A percentile compares a stretch with the other conserved stretches of the same genome.
Conservation (phyloP, 345 rosid species). For the Citrus mangshanensis region DNA sequence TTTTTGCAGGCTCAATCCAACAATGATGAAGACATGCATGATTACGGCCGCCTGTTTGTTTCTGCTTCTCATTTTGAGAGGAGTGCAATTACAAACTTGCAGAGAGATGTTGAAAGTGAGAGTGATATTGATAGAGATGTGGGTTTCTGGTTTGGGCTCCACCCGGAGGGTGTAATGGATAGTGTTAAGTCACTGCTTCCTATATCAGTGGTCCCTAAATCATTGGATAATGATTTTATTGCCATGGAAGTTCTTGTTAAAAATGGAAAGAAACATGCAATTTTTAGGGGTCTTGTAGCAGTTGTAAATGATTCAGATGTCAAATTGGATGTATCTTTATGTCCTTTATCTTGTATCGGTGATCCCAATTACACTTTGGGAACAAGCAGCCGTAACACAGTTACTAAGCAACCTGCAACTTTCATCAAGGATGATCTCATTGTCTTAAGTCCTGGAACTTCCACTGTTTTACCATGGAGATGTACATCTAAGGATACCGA, state of each 20-base stretch:
- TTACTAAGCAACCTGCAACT: slow-evolving; percentile 23
- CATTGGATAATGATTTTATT: slow-evolving; percentile 52
- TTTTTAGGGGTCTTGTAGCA: slow-evolving; percentile 84
- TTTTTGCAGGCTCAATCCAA: slow-evolving; percentile 44
- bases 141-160: slow-evolving; percentile 87
- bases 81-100: slow-evolving; percentile 48
- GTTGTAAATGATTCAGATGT: slow-evolving; percentile 83
- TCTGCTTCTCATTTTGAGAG: slow-evolving; percentile 82
- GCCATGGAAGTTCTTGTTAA: slow-evolving; percentile 87
- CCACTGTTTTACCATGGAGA: slow-evolving; percentile 81
- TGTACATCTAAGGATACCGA: slow-evolving; percentile 65
- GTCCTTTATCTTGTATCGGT: slow-evolving; percentile 34
- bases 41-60: slow-evolving; percentile 60
- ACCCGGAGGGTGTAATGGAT: slow-evolving; percentile 66
- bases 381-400: slow-evolving; percentile 36
- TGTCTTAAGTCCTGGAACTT: slow-evolving; percentile 62
- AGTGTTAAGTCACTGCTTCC: slow-evolving; percentile 87
- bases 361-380: slow-evolving; percentile 34
- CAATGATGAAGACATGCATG: slow-evolving; percentile 47
- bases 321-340: slow-evolving; percentile 63
- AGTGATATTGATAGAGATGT: slow-evolving; percentile 50
- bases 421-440: slow-evolving; percentile 21
- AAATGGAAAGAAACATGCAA: slow-evolving; percentile 90
- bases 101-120: slow-evolving; percentile 44
- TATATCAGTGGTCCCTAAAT: slow-evolving; percentile 71